Base-by-base conservation (phyloP, 179 eudicot genomes). In the Heliamphora pulchella region DNA sequence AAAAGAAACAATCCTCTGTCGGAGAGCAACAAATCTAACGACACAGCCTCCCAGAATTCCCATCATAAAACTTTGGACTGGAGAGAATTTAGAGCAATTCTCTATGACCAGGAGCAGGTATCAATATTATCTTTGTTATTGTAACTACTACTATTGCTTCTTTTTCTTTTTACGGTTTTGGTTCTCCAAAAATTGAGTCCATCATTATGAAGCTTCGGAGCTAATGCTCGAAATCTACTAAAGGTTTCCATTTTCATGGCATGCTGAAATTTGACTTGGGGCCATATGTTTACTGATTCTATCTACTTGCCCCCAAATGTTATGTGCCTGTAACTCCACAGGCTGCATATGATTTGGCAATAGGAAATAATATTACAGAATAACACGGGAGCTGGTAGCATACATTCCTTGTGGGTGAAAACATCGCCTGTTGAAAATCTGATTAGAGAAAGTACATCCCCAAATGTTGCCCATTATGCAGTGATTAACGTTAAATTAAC, bases 71-170 rank as follows among this genome's bases (percentile, higher is more conserved):
- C 85, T 17, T 78, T 84, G 83, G 94, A 96, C 89, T 96, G 99
- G 99, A 92, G 99, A 85, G 98, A 94, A 83, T 94, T 94, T 80
- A 88, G 99, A 83, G 97, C 98, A 59, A 47, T 80, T 78, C 97
- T 94, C 43, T 89, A 85, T 87, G 86, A 87, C 75, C 87, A 81
- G 79, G 98, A 96, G 85, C 93, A 92, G 97, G 99, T 94, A 89
- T 41, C 51, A 39, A 63, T 84, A 20, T n/a, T 15, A 8, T 65
- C 65, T 17, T 18, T 4, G 41, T 59, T 43, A 20, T n/a, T 39
- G 1, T 68, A 31, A 31, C 22, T 15, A 11, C 14, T 47, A 18
- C 8, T 72, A 53, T 72, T 48, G 18, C 9, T 72, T 72, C 57
- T 47, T 22, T 8, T 54, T 54, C 11, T 54, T 54, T 54, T 54